Base-by-base conservation (phyloP, 2,329 filamentous ascomycete species). In the Colletotrichum higginsianum region DNA sequence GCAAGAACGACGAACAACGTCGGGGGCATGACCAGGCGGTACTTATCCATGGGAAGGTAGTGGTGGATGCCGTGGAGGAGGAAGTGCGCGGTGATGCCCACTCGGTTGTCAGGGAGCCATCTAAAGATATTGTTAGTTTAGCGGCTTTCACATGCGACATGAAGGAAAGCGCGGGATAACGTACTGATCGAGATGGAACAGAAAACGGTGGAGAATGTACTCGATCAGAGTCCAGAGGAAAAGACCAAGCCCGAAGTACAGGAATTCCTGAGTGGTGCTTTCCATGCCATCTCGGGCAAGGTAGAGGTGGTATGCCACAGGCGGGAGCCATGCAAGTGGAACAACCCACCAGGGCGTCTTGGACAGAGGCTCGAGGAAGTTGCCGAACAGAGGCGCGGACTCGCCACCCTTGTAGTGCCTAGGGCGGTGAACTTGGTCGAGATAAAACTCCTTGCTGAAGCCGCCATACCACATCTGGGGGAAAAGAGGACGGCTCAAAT, bases 11-110 rank as follows among this genome's bases (percentile, higher is more conserved):
- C 74, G 80, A 99, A 98, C 4, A 99, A 87, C 0, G 94, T 90
- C 0, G 96, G 96, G 1, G 96, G 96, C 96, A 99, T 98, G 75
- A 99, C 96, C 12, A 99, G 91, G 72, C 96, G 92, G 78, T 98
- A 96, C 79, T 92, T 96, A 85, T 99, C 96, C 96, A 99, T 98
- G n/a, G 96, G 96, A 5, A 99, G 89, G 83, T 98, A 99, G 83
- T 99, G 96, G 80, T 99, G 96, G 74, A 99, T 94, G 74, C 96
- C 96, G 78, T 99, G 96, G 35, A 99, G 93, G 50, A 98, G 84
- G 84, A 99, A 99, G 81, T 99, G 96, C 23, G 92, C 77, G 0
- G 94, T 97, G 71, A 99, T 86, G 74, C 89, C 92, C n/a, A 94
- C 92, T 66, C 94, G 89, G 81, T 98, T 97, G 80, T 99, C 94